phyloP scores from a whole-genome alignment of 1,284 basidiomycete species.

The Microbotryum lychnidis-dioicae region DNA sequence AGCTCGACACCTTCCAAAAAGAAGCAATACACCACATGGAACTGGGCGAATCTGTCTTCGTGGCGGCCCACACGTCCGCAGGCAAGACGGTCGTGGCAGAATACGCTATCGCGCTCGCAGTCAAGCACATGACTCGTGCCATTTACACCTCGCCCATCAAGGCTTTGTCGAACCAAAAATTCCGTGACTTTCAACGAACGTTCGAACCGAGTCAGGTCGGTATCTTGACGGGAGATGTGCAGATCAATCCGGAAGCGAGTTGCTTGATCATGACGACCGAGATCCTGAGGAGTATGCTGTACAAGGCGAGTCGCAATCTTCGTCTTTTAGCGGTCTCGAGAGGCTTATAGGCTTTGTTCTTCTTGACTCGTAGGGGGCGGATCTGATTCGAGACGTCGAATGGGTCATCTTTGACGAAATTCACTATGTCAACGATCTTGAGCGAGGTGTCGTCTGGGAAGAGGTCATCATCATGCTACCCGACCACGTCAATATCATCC shows the following conservation, averaged over 20 bases:
- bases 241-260: conserved; percentile 96
- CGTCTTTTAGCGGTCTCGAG: too few species aligned
- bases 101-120: conserved; percentile 93
- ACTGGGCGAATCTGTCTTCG: conserved; percentile 95
- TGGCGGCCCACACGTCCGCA: conserved; percentile 98
- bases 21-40: conserved; percentile 97
- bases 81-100: conserved; percentile 99
- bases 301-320: conserved; percentile 50
- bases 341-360: too few species aligned
- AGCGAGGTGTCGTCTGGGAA: conserved; percentile 99
- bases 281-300: conserved; percentile 95
- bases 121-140: conserved; percentile 96
- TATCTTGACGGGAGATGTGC: conserved; percentile 96
- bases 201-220: conserved; percentile 89
- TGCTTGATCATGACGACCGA: conserved; percentile 90
- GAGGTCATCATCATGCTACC: conserved; percentile 99
- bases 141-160: conserved; percentile 99
- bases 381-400: conserved; percentile 96
- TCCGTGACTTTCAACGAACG: conserved; percentile 95
- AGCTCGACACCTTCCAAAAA: conserved; percentile 87
- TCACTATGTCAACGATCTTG: conserved; percentile 98
- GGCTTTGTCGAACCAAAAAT: conserved; percentile 97
- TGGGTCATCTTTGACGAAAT: conserved; percentile 99
- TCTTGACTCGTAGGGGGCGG: conserved; percentile 55
- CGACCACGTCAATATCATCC: conserved; percentile 91